phyloP scores from a whole-genome alignment of 441 rosid genomes.

The Euphorbia corollata region DNA sequence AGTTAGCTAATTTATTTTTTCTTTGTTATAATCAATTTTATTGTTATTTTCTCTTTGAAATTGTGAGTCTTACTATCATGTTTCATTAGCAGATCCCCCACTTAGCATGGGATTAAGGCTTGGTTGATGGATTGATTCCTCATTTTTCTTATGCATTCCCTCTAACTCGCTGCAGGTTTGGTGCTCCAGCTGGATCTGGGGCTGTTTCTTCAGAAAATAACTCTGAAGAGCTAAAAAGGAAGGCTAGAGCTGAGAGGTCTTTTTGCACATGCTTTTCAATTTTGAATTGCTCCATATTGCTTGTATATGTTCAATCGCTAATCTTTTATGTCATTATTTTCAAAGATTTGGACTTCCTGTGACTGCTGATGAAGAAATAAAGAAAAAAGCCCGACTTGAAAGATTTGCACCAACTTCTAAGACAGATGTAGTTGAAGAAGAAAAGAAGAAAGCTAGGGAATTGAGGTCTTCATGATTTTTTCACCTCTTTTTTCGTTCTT shows the following conservation, averaged over 20 bases:
- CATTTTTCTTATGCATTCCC: too few relatives aligned
- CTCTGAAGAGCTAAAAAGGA: conserved; percentile 77
- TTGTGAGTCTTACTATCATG: too few relatives aligned
- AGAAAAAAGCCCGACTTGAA: conserved; percentile 81
- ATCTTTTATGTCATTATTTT: conserved; percentile 2
- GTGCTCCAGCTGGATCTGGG: conserved; percentile 15
- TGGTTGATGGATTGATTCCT: not conserved
- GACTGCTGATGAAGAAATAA: conserved; percentile 49
- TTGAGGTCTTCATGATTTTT: conserved; percentile 37
- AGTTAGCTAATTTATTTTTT: not conserved
- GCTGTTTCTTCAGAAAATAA: conserved; percentile 28
- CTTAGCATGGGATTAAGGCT: too few relatives aligned
- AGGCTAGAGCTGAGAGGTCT: conserved; percentile 91
- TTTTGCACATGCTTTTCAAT: conserved; percentile 6
- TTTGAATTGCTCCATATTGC: conserved; percentile 6
- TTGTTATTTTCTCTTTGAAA: not conserved
- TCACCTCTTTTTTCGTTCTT: not conserved
- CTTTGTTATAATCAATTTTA: not conserved
- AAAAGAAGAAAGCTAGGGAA: conserved; percentile 76
- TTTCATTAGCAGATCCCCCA: too few relatives aligned
- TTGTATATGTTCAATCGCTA: conserved; percentile 1
- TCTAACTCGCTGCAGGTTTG: conserved; percentile 11
- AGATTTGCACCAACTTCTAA: conserved; percentile 50
- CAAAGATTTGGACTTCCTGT: conserved; percentile 68
- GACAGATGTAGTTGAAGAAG: conserved; percentile 54